Evolutionary conservation across 768 basidiomycete species (phyloP).

Genomic region (Piloderma croceum): DNA sequence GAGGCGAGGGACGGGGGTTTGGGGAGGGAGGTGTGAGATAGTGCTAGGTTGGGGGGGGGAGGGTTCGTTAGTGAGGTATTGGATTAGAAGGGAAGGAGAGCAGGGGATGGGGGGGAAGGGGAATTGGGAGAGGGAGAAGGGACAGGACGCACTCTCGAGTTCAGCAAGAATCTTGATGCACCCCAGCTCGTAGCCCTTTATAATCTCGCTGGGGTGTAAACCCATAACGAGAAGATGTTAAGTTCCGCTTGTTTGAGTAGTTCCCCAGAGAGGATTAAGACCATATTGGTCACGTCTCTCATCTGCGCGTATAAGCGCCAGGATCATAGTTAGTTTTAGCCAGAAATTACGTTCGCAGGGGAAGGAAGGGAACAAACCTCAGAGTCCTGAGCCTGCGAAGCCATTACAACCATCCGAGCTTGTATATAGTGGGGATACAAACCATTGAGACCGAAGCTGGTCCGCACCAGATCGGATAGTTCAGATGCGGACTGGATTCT

Average conservation of each 20-base stretch:
- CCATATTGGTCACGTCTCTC: slow-evolving; percentile 96
- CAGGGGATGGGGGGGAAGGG: too few relatives aligned
- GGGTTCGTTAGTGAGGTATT: slow-evolving; percentile 5
- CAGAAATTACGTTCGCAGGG: background rate
- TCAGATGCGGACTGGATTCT: slow-evolving; percentile 97
- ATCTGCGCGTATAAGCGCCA: slow-evolving; percentile 50
- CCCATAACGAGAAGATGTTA: slow-evolving; percentile 94
- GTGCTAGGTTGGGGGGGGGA: slow-evolving; percentile 40
- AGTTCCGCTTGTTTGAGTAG: slow-evolving; percentile 88
- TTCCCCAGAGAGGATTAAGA: slow-evolving; percentile 93
- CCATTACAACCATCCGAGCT: slow-evolving; percentile 70
- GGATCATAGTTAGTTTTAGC: too few relatives aligned
- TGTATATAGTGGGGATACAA: slow-evolving; percentile 25
- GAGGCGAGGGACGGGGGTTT: slow-evolving; percentile 64
- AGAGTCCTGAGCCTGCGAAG: slow-evolving; percentile 90
- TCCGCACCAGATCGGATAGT: slow-evolving; percentile 89
- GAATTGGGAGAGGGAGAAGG: too few relatives aligned
- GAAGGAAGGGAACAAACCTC: slow-evolving; percentile 54
- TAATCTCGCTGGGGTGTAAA: slow-evolving; percentile 92
- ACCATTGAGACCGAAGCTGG: slow-evolving; percentile 97
- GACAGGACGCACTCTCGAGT: slow-evolving; percentile 70
- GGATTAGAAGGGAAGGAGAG: too few relatives aligned
- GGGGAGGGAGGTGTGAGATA: slow-evolving; percentile 65
- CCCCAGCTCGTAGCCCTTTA: slow-evolving; percentile 92
- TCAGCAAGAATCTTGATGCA: slow-evolving; percentile 77